Evolutionary conservation across 345 rosid species (phyloP).

Genomic region (Brassica carinata): DNA sequence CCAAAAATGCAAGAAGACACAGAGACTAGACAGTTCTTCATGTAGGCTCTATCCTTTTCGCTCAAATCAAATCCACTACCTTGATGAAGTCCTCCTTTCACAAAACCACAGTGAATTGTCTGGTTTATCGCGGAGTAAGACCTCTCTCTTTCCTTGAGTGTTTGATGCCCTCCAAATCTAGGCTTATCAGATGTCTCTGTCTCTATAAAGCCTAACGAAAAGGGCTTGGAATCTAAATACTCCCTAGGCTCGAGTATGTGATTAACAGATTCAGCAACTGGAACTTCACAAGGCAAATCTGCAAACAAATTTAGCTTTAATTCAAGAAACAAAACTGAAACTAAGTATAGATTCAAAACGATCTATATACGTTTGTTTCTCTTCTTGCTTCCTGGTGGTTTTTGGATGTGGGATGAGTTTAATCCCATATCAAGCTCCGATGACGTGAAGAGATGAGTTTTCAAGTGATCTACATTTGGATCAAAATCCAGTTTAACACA

Average conservation of each 20-base stretch:
- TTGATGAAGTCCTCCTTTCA: conserved; percentile 54
- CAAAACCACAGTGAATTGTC: conserved; percentile 87
- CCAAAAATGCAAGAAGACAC: conserved; percentile 98
- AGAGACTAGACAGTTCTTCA: conserved; percentile 68
- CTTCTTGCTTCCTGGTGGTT: conserved; percentile 40
- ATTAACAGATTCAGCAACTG: conserved; percentile 55
- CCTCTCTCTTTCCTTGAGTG: conserved; percentile 70
- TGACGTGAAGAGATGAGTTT: conserved; percentile 16
- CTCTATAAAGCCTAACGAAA: conserved; percentile 61
- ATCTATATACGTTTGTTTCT: conserved; percentile 33
- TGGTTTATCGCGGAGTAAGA: conserved; percentile 67
- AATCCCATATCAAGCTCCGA: conserved; percentile 30
- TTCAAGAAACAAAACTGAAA: background rate
- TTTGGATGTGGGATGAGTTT: conserved; percentile 29
- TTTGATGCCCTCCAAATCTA: conserved; percentile 89
- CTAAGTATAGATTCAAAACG: background rate
- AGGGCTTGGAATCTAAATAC: conserved; percentile 51
- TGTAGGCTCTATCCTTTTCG: conserved; percentile 63
- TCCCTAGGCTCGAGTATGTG: conserved; percentile 54
- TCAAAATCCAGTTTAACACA: conserved; percentile 7
- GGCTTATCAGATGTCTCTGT: conserved; percentile 48
- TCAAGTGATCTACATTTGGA: conserved; percentile 27
- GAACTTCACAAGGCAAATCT: conserved; percentile 77
- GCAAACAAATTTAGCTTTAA: conserved; percentile 16
- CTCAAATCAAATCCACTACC: conserved; percentile 68